These are phyloP conservation scores for Tulasnella sp. DNA, from an alignment of 768 basidiomycete genomes.

Conservation along the genomic window DNA sequence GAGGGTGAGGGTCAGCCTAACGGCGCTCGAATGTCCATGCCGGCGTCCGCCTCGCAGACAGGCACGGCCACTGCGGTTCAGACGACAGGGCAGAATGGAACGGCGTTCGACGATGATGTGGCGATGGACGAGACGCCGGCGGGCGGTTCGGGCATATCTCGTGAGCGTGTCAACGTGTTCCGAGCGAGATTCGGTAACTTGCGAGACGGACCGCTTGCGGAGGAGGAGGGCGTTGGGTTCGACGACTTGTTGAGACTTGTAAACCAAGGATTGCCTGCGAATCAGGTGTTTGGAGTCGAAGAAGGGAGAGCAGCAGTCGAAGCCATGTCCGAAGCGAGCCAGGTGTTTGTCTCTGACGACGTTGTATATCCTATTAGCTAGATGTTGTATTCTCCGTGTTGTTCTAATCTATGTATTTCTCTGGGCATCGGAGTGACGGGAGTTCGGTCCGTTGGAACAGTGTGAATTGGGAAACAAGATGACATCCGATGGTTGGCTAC, in stretches of 20 bases:
- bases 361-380: conserved; percentile 63
- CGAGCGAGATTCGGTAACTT: conserved; percentile 61
- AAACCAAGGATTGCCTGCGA: conserved; percentile 62
- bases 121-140: conserved; percentile 7
- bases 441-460: no score
- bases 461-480: no score
- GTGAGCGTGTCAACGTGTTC: conserved; percentile 56
- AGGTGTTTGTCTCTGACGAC: conserved; percentile 81
- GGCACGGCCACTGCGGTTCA: not conserved
- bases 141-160: not conserved
- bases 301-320: conserved; percentile 68
- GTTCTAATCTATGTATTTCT: not conserved
- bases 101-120: conserved; percentile 10
- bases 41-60: not conserved
- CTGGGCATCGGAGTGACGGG: not conserved
- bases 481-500: conserved; percentile 21
- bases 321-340: conserved; percentile 61
- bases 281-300: conserved; percentile 60
- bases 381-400: not conserved
- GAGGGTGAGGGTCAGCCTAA: conserved; percentile 13
- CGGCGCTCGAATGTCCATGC: not conserved
- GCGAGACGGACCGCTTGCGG: conserved; percentile 54
- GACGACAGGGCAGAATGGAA: conserved; percentile 15
- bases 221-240: conserved; percentile 67
- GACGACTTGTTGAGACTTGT: conserved; percentile 56